phyloP scores from a whole-genome alignment of 2,329 filamentous ascomycete species.

The Gyromitra esculenta region DNA sequence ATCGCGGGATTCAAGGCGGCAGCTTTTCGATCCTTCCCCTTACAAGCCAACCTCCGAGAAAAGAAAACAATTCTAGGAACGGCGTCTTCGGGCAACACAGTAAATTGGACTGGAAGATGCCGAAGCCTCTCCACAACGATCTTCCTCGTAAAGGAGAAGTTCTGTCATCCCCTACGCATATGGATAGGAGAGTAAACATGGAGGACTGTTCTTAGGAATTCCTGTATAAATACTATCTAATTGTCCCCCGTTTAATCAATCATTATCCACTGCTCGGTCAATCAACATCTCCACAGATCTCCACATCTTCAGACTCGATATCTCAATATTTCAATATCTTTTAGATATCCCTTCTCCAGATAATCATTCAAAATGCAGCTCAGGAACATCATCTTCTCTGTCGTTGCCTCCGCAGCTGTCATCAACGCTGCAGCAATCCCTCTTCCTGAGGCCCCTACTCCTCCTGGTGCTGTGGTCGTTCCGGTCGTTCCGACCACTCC shows the following conservation, averaged over 20 bases:
- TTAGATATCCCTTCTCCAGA: background rate
- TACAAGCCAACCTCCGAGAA: slow-evolving; percentile 13
- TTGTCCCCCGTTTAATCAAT: slow-evolving; percentile 1
- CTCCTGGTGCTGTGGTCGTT: background rate
- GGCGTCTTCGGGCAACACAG: background rate
- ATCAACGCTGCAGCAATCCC: background rate
- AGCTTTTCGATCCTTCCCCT: background rate
- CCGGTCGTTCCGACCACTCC: background rate
- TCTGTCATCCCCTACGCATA: background rate
- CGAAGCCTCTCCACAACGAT: background rate
- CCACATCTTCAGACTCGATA: background rate
- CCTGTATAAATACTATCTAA: slow-evolving; percentile 22
- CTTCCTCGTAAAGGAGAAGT: background rate
- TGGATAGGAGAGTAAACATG: background rate
- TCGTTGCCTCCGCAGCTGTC: slow-evolving; percentile 6
- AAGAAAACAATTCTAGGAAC: background rate
- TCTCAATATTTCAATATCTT: background rate
- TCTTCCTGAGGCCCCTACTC: too few relatives aligned
- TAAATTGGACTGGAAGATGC: slow-evolving; percentile 18
- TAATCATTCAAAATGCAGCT: slow-evolving; percentile 29
- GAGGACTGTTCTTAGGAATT: background rate
- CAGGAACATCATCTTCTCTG: slow-evolving; percentile 21
- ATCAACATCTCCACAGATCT: background rate
- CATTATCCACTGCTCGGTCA: slow-evolving; percentile 15
- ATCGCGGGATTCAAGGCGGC: background rate